These are phyloP conservation scores for Naumovozyma castellii DNA, from an alignment of 805 yeast species.

Conservation along the genomic window DNA sequence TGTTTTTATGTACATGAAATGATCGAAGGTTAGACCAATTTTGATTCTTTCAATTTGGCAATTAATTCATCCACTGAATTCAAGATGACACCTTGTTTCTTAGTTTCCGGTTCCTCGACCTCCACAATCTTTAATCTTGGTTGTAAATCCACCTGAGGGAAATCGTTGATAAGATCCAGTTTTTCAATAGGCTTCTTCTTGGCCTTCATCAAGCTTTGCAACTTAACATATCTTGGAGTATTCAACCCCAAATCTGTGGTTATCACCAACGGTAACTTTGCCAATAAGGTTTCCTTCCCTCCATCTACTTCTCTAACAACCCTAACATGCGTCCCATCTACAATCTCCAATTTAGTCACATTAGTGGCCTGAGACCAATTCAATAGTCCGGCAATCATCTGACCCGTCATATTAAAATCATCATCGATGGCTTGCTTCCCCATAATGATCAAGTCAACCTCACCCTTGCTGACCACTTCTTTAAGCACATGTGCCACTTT, in stretches of 20 bases:
- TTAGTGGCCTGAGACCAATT: conserved; percentile 97
- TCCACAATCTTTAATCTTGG: conserved; percentile 58
- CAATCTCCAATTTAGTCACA: conserved; percentile 72
- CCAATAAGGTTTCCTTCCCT: conserved; percentile 74
- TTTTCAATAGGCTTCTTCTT: conserved; percentile 86
- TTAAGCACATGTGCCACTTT: conserved; percentile 79
- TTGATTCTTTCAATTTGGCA: conserved; percentile 63
- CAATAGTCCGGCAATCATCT: conserved; percentile 86
- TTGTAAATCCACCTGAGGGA: conserved; percentile 50
- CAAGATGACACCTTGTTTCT: conserved; percentile 77
- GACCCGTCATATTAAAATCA: conserved; percentile 92
- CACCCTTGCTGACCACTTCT: conserved; percentile 51
- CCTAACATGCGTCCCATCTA: conserved; percentile 43
- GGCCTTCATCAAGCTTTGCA: conserved; percentile 97
- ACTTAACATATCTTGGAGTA: conserved; percentile 90
- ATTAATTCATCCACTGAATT: conserved; percentile 74
- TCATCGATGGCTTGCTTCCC: conserved; percentile 98
- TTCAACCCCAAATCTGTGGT: conserved; percentile 92
- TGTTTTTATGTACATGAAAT: background rate
- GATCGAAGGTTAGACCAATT: conserved; percentile 42
- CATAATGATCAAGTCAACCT: conserved; percentile 70
- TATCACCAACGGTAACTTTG: conserved; percentile 73
- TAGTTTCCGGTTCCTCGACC: conserved; percentile 77
- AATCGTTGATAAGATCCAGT: conserved; percentile 47
- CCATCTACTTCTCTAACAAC: conserved; percentile 94